phyloP scores from a whole-genome alignment of 2,329 filamentous ascomycete species.

The Colletotrichum agaves region DNA sequence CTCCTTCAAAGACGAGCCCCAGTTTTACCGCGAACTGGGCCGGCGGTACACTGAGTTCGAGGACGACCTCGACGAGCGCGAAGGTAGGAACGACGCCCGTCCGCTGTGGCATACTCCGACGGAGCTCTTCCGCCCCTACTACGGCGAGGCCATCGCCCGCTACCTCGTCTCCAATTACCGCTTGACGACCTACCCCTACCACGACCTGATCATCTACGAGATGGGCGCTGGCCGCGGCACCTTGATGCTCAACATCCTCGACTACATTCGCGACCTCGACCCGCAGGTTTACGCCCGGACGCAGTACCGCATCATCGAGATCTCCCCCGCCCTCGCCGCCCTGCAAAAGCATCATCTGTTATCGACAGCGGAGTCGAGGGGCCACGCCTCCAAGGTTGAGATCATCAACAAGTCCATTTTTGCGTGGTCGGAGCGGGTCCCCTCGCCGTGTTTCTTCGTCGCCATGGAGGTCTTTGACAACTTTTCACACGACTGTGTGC shows the following conservation, averaged over 20 bases:
- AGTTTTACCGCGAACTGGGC: slow-evolving; percentile 82
- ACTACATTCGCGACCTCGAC: slow-evolving; percentile 91
- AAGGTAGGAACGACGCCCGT: slow-evolving; percentile 75
- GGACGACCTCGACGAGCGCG: slow-evolving; percentile 80
- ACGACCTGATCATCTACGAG: slow-evolving; percentile 98
- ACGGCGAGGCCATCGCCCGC: slow-evolving; percentile 95
- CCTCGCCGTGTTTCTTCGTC: slow-evolving; percentile 95
- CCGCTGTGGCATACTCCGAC: slow-evolving; percentile 99
- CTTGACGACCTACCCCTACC: slow-evolving; percentile 91
- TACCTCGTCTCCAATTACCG: slow-evolving; percentile 98
- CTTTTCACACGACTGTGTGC: slow-evolving; percentile 93
- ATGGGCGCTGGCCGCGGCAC: slow-evolving; percentile 98
- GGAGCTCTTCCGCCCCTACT: slow-evolving; percentile 95
- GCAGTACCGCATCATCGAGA: slow-evolving; percentile 95
- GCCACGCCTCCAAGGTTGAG: slow-evolving; percentile 86
- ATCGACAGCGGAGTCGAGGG: slow-evolving; percentile 72
- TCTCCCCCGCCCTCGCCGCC: slow-evolving; percentile 82
- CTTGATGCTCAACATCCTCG: slow-evolving; percentile 96
- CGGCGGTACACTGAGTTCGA: slow-evolving; percentile 90
- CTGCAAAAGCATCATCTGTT: slow-evolving; percentile 80
- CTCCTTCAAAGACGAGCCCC: slow-evolving; percentile 81
- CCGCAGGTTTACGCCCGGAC: slow-evolving; percentile 94
- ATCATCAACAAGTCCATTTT: slow-evolving; percentile 97
- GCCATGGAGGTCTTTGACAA: slow-evolving; percentile 99
- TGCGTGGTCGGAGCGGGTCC: slow-evolving; percentile 89